Percentiles rank a stretch among this genome's conserved stretches.
Conservation (phyloP, 768 basidiomycete genomes). For the Suillus brevipes region DNA sequence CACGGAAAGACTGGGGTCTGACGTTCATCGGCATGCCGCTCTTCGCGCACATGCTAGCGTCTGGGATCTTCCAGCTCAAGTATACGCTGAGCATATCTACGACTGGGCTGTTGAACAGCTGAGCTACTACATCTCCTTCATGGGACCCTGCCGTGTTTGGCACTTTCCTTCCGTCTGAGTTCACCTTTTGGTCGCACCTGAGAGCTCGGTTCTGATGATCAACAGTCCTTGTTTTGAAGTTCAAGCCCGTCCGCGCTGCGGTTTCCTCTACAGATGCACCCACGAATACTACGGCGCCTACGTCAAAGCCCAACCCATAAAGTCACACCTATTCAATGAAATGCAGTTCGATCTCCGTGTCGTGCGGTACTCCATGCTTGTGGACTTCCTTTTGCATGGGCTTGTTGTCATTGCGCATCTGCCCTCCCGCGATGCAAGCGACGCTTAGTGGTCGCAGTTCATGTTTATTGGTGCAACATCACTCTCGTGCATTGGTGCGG, state of each 20-base stretch:
- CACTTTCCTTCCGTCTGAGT: conserved; percentile 69
- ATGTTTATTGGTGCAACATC: too few relatives aligned
- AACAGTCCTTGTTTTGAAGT: conserved; percentile 57
- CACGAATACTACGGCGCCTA: conserved; percentile 32
- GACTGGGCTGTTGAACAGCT: conserved; percentile 67
- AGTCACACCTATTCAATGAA: conserved; percentile 55
- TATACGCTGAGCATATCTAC: conserved; percentile 75
- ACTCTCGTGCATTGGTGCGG: too few relatives aligned
- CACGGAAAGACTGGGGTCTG: conserved; percentile 69
- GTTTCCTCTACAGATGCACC: conserved; percentile 9
- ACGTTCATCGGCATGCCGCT: conserved; percentile 63
- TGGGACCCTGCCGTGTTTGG: conserved; percentile 63
- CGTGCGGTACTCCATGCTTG: conserved; percentile 59
- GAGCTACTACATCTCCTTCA: conserved; percentile 73
- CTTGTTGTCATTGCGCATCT: conserved; percentile 57
- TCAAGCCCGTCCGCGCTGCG: conserved; percentile 47
- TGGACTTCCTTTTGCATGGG: conserved; percentile 65
- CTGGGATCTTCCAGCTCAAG: conserved; percentile 75
- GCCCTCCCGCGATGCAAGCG: conserved; percentile 34
- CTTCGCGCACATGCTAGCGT: conserved; percentile 64
- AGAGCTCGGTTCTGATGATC: conserved; percentile 36
- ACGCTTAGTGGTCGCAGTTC: conserved; percentile 25
- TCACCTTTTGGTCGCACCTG: conserved; percentile 17
- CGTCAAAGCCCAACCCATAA: conserved; percentile 46
- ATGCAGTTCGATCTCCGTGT: conserved; percentile 68